phyloP scores from a whole-genome alignment of 345 rosid species.

The Hypericum androsaemum region DNA sequence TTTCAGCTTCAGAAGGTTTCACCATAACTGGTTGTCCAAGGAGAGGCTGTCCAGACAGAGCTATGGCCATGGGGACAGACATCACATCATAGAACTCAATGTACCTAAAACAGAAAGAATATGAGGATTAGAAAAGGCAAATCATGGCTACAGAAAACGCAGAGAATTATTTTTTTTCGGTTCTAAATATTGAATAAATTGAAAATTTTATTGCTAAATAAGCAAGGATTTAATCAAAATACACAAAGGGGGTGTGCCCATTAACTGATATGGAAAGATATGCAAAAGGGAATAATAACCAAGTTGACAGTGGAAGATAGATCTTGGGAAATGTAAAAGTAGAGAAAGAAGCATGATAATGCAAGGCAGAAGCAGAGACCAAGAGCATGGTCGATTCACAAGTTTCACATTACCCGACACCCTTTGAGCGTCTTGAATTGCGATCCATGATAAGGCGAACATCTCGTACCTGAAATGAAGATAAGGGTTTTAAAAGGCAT shows the following conservation, averaged over 20 bases:
- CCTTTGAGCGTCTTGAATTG: constrained; percentile 90
- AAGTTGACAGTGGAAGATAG: too few relatives aligned
- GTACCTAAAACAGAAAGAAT: constrained; percentile 41
- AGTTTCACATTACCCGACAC: constrained; percentile 59
- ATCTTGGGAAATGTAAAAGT: too few relatives aligned
- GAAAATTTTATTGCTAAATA: too few relatives aligned
- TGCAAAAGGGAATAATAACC: too few relatives aligned
- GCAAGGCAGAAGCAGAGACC: background rate
- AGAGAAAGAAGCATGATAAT: too few relatives aligned
- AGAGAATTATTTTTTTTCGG: too few relatives aligned
- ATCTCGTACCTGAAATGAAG: constrained; percentile 73
- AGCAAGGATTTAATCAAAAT: too few relatives aligned
- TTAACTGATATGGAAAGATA: too few relatives aligned
- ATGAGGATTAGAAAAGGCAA: background rate
- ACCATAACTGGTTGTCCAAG: constrained; percentile 97
- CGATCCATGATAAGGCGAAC: constrained; percentile 98
- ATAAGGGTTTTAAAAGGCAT: constrained; percentile 5
- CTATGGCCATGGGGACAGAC: constrained; percentile 99
- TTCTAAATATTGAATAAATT: too few relatives aligned
- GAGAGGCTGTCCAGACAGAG: constrained; percentile 95
- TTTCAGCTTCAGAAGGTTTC: constrained; percentile 99
- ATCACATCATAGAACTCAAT: constrained; percentile 92
- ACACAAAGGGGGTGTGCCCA: too few relatives aligned
- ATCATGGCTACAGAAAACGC: background rate
- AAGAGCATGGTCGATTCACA: background rate